Base-by-base conservation (phyloP, 306 rosid species). In the Potentilla sterilis region DNA sequence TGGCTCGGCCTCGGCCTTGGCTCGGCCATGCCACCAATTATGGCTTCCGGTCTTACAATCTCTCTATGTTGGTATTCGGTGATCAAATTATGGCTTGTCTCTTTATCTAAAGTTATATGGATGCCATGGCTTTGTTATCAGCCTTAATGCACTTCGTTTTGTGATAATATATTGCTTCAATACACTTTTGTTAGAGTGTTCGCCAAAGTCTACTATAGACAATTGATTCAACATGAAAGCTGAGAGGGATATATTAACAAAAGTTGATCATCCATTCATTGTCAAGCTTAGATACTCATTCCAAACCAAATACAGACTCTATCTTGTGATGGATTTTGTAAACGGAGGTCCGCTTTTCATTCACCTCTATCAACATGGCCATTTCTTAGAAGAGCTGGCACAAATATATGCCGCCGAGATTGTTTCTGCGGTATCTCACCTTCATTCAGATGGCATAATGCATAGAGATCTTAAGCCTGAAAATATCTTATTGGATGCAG, bases 401-500 rank as follows among this genome's bases (percentile, higher is more conserved):
- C 95, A 97, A 75, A 75, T 90, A 74, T 94, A 94, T 59, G 91
- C 95, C 7, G 97, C 98, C 0, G 96, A 94, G 86, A 92, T 94
- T 77, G 92, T 94, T 81, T 90, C 96, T 58, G 97, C 97, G 3
- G 96, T 94, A 81, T 81, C 91, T 55, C 98, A 94, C 84, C 97
- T 94, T 59, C 97, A 94, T 82, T 80, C 84, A 75, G 90, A 92
- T 66, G 98, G 96, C 78, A 87, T 94, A 79, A 91, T 94, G 98
- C 98, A 94, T 70, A 83, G 98, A 83, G 98, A 94, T 87, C 91
- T 91, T 42, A 94, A 94, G 77, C 97, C 98, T 47, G 97, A 94
- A 82, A 94, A 94, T 84, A 90, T 94, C 72, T 81, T 94, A 41
- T 77, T 94, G 80, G 98, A 91, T 73, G 89, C 83, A 41, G 96